Percentiles rank a stretch among this genome's conserved stretches.
These are phyloP conservation scores for Kurtzmaniella fragi DNA, from an alignment of 805 yeast genomes.

Conservation along the genomic window DNA sequence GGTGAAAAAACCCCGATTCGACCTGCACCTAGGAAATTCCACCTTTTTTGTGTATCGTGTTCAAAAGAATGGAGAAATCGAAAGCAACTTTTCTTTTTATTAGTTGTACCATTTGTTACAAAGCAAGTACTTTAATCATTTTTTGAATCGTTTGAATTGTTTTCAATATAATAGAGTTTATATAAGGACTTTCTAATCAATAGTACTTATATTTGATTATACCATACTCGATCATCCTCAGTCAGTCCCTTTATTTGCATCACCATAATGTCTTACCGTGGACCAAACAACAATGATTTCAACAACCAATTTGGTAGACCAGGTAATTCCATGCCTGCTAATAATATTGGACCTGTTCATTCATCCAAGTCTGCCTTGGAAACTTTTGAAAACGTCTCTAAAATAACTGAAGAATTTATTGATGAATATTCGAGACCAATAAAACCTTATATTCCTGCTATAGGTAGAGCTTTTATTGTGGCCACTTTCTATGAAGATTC, in stretches of 20 bases:
- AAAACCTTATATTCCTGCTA: conserved; percentile 75
- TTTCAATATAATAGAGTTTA: neutral
- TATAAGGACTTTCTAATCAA: neutral
- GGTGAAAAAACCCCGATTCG: too few species aligned
- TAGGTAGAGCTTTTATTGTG: conserved; percentile 86
- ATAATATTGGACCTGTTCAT: conserved; percentile 23
- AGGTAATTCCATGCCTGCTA: conserved; percentile 13
- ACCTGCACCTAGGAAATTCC: too few species aligned
- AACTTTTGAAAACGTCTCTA: conserved; percentile 47
- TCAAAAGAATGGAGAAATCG: too few species aligned
- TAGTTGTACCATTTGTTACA: neutral
- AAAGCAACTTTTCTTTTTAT: neutral
- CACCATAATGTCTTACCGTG: conserved; percentile 37
- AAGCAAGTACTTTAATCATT: neutral
- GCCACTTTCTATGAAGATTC: conserved; percentile 93
- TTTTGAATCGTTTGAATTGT: too few species aligned
- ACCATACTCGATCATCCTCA: too few species aligned
- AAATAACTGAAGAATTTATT: conserved; percentile 49
- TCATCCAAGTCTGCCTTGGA: conserved; percentile 23
- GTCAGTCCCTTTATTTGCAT: too few species aligned
- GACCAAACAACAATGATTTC: conserved; percentile 31
- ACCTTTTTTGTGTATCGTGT: too few species aligned
- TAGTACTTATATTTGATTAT: too few species aligned
- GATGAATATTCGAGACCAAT: conserved; percentile 47
- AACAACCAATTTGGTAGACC: conserved; percentile 28